phyloP scores from a whole-genome alignment of 331 rosid species.

The Dryas integrifolia region DNA sequence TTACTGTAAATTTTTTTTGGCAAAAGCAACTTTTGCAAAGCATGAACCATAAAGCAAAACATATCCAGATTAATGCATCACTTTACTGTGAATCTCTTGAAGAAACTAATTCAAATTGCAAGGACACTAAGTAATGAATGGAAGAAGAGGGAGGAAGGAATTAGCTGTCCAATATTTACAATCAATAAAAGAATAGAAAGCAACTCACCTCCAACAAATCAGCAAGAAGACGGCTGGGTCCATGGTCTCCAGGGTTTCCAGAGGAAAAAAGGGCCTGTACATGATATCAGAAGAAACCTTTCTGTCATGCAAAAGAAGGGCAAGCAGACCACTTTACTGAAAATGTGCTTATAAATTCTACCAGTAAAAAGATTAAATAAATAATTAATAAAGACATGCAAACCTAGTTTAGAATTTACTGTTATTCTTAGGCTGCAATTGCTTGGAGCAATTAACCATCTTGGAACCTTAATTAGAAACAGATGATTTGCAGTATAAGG shows the following conservation, averaged over 20 bases:
- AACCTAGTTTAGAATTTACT: neutral
- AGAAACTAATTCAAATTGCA: neutral
- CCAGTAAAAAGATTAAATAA: neutral
- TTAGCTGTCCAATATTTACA: neutral
- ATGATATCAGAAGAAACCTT: slow-evolving; percentile 16
- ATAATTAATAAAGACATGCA: neutral
- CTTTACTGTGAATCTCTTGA: neutral
- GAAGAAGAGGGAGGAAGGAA: neutral
- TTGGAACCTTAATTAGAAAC: neutral
- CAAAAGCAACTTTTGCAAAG: neutral
- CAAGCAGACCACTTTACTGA: neutral
- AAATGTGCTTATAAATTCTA: neutral
- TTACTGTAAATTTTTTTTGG: neutral
- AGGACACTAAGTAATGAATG: neutral
- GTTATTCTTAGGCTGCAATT: neutral
- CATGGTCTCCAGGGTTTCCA: slow-evolving; percentile 50
- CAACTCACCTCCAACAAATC: slow-evolving; percentile 75
- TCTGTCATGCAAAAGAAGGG: slow-evolving; percentile 5
- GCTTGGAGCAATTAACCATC: too few relatives aligned
- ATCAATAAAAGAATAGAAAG: slow-evolving; percentile 5
- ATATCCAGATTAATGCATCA: neutral
- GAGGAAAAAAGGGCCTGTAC: slow-evolving; percentile 69
- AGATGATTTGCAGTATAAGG: neutral
- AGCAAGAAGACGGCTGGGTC: slow-evolving; percentile 49
- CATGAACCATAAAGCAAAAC: neutral